These are phyloP conservation scores for Macrocybe sp. DNA, from an alignment of 1,284 basidiomycete species.

Conservation along the genomic window DNA sequence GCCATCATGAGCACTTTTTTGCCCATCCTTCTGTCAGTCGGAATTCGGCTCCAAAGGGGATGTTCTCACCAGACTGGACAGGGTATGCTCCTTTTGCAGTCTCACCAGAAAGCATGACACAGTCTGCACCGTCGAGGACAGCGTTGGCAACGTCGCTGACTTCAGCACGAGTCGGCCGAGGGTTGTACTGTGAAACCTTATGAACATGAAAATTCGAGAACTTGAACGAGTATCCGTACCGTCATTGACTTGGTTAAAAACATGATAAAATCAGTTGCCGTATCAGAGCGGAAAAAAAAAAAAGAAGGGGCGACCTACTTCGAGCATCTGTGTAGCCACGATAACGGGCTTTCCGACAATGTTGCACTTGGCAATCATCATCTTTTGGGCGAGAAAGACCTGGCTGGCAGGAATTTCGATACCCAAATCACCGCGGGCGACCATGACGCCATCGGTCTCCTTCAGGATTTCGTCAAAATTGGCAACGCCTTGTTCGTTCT, in stretches of 20 bases:
- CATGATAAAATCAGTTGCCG: constrained; percentile 9
- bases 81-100: constrained; percentile 96
- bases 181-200: constrained; percentile 72
- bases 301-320: constrained; percentile 46
- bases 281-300: neutral
- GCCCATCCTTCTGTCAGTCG: constrained; percentile 4
- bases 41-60: constrained; percentile 6
- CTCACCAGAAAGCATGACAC: constrained; percentile 98
- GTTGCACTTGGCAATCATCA: constrained; percentile 99
- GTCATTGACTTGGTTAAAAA: constrained; percentile 78
- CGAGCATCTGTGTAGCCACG: constrained; percentile 99
- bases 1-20: constrained; percentile 92
- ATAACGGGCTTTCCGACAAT: constrained; percentile 96
- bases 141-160: constrained; percentile 98
- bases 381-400: constrained; percentile 98
- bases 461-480: constrained; percentile 97
- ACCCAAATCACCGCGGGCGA: constrained; percentile 96
- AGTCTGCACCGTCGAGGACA: constrained; percentile 94
- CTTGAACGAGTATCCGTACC: constrained; percentile 31
- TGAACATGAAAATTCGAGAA: constrained; percentile 11
- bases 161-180: constrained; percentile 93
- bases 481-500: constrained; percentile 95
- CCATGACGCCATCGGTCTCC: constrained; percentile 97
- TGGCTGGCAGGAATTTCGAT: constrained; percentile 98
- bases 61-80: constrained; percentile 75